Evolutionary conservation across 2,329 filamentous ascomycete genomes (phyloP).

Genomic region (Talaromyces albobiverticillius): DNA sequence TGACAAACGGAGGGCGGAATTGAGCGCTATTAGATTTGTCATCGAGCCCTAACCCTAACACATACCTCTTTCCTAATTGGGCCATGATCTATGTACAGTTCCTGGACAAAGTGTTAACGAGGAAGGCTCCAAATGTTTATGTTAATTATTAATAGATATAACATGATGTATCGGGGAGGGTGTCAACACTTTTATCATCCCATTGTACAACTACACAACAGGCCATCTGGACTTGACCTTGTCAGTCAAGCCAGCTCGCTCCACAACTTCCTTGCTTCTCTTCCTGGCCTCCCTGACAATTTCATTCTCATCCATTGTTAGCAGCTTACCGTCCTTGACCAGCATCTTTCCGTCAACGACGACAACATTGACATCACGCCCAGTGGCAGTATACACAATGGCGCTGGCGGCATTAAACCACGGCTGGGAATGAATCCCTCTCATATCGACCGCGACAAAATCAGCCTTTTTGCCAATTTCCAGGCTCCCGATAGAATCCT

Average conservation of each 20-base stretch:
- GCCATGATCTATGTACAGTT: too few relatives aligned
- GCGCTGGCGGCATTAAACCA: slow-evolving; percentile 42
- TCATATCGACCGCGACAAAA: slow-evolving; percentile 34
- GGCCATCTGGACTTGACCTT: slow-evolving; percentile 39
- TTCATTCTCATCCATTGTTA: slow-evolving; percentile 40
- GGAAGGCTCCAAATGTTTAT: too few relatives aligned
- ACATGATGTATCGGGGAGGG: too few relatives aligned
- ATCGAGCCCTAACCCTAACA: too few relatives aligned
- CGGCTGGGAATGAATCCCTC: slow-evolving; percentile 34
- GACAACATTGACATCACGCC: slow-evolving; percentile 44
- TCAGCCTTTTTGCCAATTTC: slow-evolving; percentile 44
- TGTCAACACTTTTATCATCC: too few relatives aligned
- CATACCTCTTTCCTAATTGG: too few relatives aligned
- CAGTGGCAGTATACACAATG: slow-evolving; percentile 44
- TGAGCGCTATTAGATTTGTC: too few relatives aligned
- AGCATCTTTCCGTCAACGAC: slow-evolving; percentile 43
- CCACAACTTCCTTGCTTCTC: slow-evolving; percentile 36
- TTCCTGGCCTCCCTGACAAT: slow-evolving; percentile 38
- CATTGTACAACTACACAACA: slow-evolving; percentile 19
- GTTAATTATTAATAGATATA: too few relatives aligned
- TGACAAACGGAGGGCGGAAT: too few relatives aligned
- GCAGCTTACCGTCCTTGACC: slow-evolving; percentile 34
- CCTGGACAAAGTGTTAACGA: too few relatives aligned
- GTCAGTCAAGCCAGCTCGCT: slow-evolving; percentile 34
- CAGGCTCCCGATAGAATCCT: slow-evolving; percentile 36